Conservation (phyloP, 2,329 filamentous ascomycete species). For the Chrysoporthe deuterocubensis region DNA sequence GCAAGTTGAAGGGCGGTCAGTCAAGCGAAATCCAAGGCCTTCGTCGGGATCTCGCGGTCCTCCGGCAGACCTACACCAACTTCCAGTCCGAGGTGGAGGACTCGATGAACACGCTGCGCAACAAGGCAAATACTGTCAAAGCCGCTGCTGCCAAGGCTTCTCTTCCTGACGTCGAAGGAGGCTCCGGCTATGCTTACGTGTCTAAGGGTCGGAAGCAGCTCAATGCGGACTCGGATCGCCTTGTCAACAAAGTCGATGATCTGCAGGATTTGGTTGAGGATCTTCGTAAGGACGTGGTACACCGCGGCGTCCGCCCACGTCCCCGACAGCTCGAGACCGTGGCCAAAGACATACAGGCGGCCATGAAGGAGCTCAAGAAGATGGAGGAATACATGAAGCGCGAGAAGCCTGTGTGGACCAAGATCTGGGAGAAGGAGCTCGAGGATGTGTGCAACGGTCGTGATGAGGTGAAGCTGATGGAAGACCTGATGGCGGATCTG, state of each 20-base stretch:
- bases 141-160: slow-evolving; percentile 70
- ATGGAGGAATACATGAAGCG: slow-evolving; percentile 89
- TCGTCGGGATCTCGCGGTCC: slow-evolving; percentile 84
- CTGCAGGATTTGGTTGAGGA: slow-evolving; percentile 97
- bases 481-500: slow-evolving; percentile 90
- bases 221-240: slow-evolving; percentile 82
- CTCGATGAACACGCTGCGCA: slow-evolving; percentile 82
- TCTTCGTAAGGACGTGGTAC: slow-evolving; percentile 93
- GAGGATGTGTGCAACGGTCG: slow-evolving; percentile 95
- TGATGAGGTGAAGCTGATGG: slow-evolving; percentile 93
- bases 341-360: slow-evolving; percentile 81
- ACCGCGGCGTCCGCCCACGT: slow-evolving; percentile 86
- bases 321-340: slow-evolving; percentile 89
- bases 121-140: slow-evolving; percentile 83
- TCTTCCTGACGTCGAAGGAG: slow-evolving; percentile 73
- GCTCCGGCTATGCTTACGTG: slow-evolving; percentile 84
- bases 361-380: slow-evolving; percentile 87
- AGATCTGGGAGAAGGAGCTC: slow-evolving; percentile 98
- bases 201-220: slow-evolving; percentile 85
- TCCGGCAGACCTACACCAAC: slow-evolving; percentile 90
- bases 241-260: slow-evolving; percentile 92
- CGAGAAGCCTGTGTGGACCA: slow-evolving; percentile 97
- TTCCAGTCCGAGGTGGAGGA: slow-evolving; percentile 88
- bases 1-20: slow-evolving; percentile 62
- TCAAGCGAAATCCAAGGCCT: slow-evolving; percentile 79